A percentile compares a stretch with the other conserved stretches of the same genome.
phyloP scores from a whole-genome alignment of 225 moss, liverwort and hornwort genomes.

The Polytrichum commune region DNA sequence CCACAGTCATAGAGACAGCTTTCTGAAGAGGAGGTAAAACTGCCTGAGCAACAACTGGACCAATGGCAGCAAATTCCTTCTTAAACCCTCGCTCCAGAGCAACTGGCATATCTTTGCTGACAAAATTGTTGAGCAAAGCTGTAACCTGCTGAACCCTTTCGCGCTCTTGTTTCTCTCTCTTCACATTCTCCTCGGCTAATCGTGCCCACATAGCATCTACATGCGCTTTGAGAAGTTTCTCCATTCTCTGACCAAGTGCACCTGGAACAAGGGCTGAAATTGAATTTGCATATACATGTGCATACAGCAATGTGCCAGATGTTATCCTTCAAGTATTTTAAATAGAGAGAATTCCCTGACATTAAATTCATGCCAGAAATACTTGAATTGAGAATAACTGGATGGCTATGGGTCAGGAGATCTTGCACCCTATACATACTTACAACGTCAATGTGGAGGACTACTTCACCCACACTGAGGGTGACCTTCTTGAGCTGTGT shows the following conservation, averaged over 20 bases:
- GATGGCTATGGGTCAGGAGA: no score
- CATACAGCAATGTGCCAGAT: no score
- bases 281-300: no score
- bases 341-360: no score
- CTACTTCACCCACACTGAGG: no score
- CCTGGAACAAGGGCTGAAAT: conserved; percentile 18
- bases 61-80: conserved; percentile 77
- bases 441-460: no score
- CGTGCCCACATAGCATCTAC: conserved; percentile 96
- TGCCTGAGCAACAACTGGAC: conserved; percentile 73
- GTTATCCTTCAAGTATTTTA: no score
- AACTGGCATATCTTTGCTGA: conserved; percentile 87
- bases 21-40: conserved; percentile 82
- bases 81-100: conserved; percentile 82
- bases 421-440: no score
- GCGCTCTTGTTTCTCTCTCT: conserved; percentile 80
- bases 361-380: no score
- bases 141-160: conserved; percentile 91
- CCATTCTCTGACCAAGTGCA: conserved; percentile 82
- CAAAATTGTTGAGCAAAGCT: conserved; percentile 65
- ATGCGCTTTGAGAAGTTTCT: conserved; percentile 87
- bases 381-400: no score
- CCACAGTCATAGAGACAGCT: conserved; percentile 63
- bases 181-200: conserved; percentile 82
- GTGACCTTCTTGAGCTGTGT: no score